Evolutionary conservation across 2,329 filamentous ascomycete species (phyloP), one percentile per base, ranked within the genome.

Genomic region (Colletotrichum falcatum): DNA sequence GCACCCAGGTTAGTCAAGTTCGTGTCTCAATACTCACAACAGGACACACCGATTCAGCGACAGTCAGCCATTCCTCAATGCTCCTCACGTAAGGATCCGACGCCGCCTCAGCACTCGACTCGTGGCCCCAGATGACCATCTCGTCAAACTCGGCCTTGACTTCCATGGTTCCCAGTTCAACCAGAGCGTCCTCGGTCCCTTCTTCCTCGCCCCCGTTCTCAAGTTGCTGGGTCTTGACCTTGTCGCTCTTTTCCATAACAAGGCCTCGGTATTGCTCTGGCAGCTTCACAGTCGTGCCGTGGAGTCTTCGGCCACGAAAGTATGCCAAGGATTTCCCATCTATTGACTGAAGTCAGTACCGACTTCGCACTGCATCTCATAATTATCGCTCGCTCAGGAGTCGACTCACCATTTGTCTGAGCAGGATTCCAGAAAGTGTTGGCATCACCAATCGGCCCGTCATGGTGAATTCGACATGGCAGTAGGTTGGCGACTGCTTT

Each of bases 111-210:
- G 90, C 90, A 60, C 88, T 75, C 1, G 82, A 80, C 74, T 96
- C 94, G 79, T 97, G 94, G 0, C 88, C 91, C 95, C 95, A 98
- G n/a, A 97, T 86, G 3, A 94, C 82, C 61, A 97, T 79, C 65
- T 92, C 85, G 8, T 94, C 89, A 77, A 98, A 98, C 20, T 85
- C 85, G 1, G 89, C 90, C 26, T 90, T 84, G 53, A 89, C 83
- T 61, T 92, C 86, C 74, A 95, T 81, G 26, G 84, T 84, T 12
- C 89, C 87, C 1, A 87, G 79, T 9, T 77, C 75, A 49, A 82
- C 76, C 20, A 83, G 82, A 2, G 85, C 82, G 1, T 83, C 81
- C 20, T 86, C 81, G 12, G 85, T 84, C 2, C 81, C 76, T 1
- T 83, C 78, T 2, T 85, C 84, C 44, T 80, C 77, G 18, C 82